Evolutionary conservation across 2,329 filamentous ascomycete species (phyloP).

Genomic region (Alternaria brassicicola): DNA sequence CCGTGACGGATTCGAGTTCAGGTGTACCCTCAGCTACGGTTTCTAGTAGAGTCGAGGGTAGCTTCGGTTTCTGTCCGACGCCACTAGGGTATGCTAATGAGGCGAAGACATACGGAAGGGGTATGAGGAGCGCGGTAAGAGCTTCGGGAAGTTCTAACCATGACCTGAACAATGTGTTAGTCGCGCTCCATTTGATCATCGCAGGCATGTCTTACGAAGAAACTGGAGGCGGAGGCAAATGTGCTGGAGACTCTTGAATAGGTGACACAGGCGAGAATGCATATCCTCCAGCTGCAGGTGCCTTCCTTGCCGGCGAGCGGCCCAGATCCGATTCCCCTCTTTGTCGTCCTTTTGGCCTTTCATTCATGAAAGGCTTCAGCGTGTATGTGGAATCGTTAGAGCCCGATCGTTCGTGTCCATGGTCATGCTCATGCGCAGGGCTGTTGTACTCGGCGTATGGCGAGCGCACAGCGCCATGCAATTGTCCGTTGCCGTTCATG

Average conservation of each 20-base stretch:
- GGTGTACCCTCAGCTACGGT: slow-evolving; percentile 27
- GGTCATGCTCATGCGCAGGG: slow-evolving; percentile 30
- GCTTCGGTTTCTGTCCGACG: slow-evolving; percentile 18
- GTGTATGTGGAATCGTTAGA: slow-evolving; percentile 41
- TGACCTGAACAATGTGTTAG: slow-evolving; percentile 31
- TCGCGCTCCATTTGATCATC: background rate
- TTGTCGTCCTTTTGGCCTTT: slow-evolving; percentile 44
- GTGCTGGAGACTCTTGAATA: slow-evolving; percentile 39
- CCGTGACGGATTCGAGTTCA: slow-evolving; percentile 8
- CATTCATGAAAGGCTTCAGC: slow-evolving; percentile 38
- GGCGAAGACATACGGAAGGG: slow-evolving; percentile 56
- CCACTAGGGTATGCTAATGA: slow-evolving; percentile 52
- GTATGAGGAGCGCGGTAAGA: slow-evolving; percentile 58
- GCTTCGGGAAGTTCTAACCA: slow-evolving; percentile 53
- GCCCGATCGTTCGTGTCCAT: slow-evolving; percentile 25
- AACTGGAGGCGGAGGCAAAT: slow-evolving; percentile 11
- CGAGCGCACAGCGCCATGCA: slow-evolving; percentile 38
- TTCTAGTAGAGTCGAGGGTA: slow-evolving; percentile 33
- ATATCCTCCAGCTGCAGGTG: slow-evolving; percentile 26
- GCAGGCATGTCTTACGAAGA: slow-evolving; percentile 31
- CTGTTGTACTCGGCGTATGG: slow-evolving; percentile 36
- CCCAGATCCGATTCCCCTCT: slow-evolving; percentile 56
- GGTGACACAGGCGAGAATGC: slow-evolving; percentile 46
- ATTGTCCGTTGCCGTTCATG: slow-evolving; percentile 45
- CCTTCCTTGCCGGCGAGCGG: slow-evolving; percentile 39